Evolutionary conservation across 2,329 filamentous ascomycete species (phyloP), one percentile per base, ranked within the genome.

Genomic region (Elsinoe perseae): DNA sequence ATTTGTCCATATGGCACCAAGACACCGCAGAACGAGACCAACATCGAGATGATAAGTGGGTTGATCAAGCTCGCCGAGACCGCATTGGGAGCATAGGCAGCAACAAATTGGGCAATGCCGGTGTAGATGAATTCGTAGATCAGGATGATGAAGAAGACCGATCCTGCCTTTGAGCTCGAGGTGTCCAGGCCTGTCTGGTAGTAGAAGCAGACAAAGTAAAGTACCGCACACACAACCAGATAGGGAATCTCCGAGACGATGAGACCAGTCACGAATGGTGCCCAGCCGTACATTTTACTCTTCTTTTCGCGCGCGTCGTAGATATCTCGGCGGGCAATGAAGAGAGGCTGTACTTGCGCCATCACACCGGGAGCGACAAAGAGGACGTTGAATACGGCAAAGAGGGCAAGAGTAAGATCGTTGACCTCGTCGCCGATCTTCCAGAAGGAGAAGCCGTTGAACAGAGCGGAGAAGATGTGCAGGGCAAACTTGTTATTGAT

Each of bases 251-350:
- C 87, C 44, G 85, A 83, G 2, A 86, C 57, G 58, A 89, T 80
- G 63, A 87, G 86, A 63, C 83, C 80, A 1, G 85, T 72, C 66
- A 88, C 79, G 69, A 90, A 89, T 0, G 79, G 82, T 60, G 80
- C 76, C 86, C 86, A 90, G 1, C 83, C 86, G 71, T 90, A 91
- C 1, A 83, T 78, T 64, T 88, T 87, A 66, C 78, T 81, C 1
- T 84, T 79, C 30, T 80, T 75, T 65, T 83, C 80, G 52, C 80
- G 78, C 3, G 74, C 77, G 66, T 83, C 80, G 66, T 81, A 83
- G 7, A 83, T 71, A 9, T 78, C 74, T 25, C 80, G 76, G 62
- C 81, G 78, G 4, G 78, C 79, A 53, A 80, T 71, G 66, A 83
- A 83, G 42, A 79, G 72, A 2, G 80, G 80, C 67, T 82, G 80